Evolutionary conservation across 73 alveolate genomes (phyloP), one percentile per base, ranked within the genome.

Genomic region (Paramecium bursaria): DNA sequence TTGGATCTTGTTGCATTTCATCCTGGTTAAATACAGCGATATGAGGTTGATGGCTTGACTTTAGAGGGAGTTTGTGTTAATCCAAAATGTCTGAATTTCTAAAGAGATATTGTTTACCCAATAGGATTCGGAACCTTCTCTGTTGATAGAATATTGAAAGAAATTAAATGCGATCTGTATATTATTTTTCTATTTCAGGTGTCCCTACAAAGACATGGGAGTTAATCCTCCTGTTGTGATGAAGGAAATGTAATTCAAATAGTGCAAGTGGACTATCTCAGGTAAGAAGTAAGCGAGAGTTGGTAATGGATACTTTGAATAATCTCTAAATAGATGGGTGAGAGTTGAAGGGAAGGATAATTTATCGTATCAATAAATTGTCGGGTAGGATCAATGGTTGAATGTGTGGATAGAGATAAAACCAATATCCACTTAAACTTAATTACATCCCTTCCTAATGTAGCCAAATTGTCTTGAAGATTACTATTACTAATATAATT

Each of bases 381-480:
- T 67, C 2, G 82, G 82, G 17, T 42, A 35, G 22, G 82, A 67
- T 42, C 22, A 31, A 33, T 67, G 82, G 82, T 39, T 15, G 11
- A 44, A 67, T 11, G 53, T 35, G 2, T 67, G 60, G 82, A 67
- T 33, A 14, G 82, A 67, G 44, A 42, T 67, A 11, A 67, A 67
- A 19, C 33, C 31, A 5, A 19, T 67, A 31, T 35, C 23, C 7
- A 47, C 19, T 14, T 53, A 23, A 42, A 67, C 82, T 14, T n/a
- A 67, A 4, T 39, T 39, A 5, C 57, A 67, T 67, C 82, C 82
- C 15, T 67, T 67, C 11, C 44, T 35, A 67, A 67, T 67, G 9
- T 42, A 35, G 17, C 82, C 60, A n/a, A 57, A 67, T 67, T 67
- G 82, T 39, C 44, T 67, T 14, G 82, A 67, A 2, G 82, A 67